Evolutionary conservation across 805 yeast species (phyloP).

Genomic region (Metschnikowia lachancei): DNA sequence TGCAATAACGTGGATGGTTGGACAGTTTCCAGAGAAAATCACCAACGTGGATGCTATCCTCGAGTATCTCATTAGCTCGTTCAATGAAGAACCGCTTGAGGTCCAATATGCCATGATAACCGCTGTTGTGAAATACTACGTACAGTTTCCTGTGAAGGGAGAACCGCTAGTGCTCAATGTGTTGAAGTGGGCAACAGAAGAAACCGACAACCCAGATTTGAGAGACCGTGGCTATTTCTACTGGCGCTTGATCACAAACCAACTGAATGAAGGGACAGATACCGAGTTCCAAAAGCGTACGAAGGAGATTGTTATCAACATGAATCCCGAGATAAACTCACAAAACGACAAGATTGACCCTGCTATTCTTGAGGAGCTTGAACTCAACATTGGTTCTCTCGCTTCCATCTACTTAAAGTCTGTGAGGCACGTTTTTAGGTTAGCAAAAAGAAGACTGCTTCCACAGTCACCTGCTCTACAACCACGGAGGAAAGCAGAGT

Average conservation of each 20-base stretch:
- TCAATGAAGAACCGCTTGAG: constrained; percentile 62
- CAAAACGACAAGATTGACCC: constrained; percentile 72
- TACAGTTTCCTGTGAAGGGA: constrained; percentile 52
- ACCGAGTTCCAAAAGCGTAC: constrained; percentile 41
- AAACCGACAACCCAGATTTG: constrained; percentile 75
- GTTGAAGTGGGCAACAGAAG: constrained; percentile 70
- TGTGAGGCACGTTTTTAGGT: constrained; percentile 72
- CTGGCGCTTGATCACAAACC: constrained; percentile 67
- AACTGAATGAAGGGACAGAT: constrained; percentile 25
- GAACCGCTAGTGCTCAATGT: constrained; percentile 57
- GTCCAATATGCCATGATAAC: constrained; percentile 76
- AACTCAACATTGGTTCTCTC: constrained; percentile 74
- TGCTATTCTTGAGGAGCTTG: constrained; percentile 71
- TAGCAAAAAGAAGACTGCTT: constrained; percentile 51
- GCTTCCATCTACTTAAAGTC: constrained; percentile 86
- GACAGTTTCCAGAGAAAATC: constrained; percentile 59
- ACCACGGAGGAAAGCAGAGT: constrained; percentile 16
- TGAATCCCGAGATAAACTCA: constrained; percentile 59
- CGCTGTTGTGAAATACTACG: constrained; percentile 66
- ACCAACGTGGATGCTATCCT: constrained; percentile 41
- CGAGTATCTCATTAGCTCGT: constrained; percentile 42
- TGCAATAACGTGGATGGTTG: constrained; percentile 81
- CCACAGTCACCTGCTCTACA: constrained; percentile 47
- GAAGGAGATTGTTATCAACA: constrained; percentile 54
- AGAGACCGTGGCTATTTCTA: constrained; percentile 84